phyloP scores from a whole-genome alignment of 2,329 filamentous ascomycete genomes.

The Verticillium isaacii region DNA sequence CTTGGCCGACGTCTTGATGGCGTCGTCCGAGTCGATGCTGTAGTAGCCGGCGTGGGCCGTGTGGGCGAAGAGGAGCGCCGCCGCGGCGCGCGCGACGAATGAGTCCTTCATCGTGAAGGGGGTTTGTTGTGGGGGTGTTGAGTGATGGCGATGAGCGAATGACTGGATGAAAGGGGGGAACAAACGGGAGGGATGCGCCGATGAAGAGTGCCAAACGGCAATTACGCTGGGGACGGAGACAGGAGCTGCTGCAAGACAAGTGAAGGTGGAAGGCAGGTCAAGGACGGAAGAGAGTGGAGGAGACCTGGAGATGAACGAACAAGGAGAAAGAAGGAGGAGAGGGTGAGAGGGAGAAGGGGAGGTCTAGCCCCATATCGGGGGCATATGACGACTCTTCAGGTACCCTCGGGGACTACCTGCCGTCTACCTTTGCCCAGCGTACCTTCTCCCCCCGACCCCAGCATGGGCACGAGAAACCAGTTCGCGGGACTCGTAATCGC shows the following conservation, averaged over 20 bases:
- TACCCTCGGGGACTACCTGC: background rate
- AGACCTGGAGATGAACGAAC: background rate
- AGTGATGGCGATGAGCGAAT: background rate
- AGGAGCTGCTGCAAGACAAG: background rate
- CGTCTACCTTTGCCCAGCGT: background rate
- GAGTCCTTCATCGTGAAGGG: background rate
- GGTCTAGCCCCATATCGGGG: background rate
- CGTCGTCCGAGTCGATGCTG: slow-evolving; percentile 13
- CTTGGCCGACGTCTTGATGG: slow-evolving; percentile 40
- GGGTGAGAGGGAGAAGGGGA: background rate
- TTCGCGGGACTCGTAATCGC: background rate
- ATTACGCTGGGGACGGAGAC: background rate
- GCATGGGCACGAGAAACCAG: background rate
- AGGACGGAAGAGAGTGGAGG: background rate
- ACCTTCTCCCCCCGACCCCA: background rate
- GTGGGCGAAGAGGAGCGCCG: background rate
- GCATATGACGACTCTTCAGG: background rate
- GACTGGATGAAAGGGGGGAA: background rate
- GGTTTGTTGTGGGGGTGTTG: background rate
- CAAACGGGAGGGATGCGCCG: background rate
- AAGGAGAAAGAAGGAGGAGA: background rate
- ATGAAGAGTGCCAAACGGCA: background rate
- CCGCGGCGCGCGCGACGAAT: background rate
- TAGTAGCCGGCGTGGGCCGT: background rate
- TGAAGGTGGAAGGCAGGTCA: background rate